These are phyloP conservation scores for Cytospora piceicola DNA, from an alignment of 2,329 filamentous ascomycete genomes.

Conservation along the genomic window DNA sequence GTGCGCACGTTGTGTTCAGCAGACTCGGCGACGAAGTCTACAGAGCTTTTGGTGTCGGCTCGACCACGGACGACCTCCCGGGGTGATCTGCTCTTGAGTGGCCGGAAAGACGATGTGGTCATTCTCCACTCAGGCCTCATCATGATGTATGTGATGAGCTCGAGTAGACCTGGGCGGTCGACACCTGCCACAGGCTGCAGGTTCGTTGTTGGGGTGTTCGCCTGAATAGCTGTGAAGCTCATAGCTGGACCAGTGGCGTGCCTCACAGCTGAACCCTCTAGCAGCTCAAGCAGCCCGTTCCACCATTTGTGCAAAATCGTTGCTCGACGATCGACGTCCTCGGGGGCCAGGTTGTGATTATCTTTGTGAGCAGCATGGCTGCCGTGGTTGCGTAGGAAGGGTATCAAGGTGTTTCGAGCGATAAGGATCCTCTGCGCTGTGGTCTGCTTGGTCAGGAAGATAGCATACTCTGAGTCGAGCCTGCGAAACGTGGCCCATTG, in stretches of 20 bases:
- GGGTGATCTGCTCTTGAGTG: slow-evolving; percentile 60
- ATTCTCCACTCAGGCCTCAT: slow-evolving; percentile 85
- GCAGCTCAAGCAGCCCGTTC: slow-evolving; percentile 78
- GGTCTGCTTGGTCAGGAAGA: slow-evolving; percentile 73
- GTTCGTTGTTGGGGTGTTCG: slow-evolving; percentile 48
- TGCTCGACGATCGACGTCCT: slow-evolving; percentile 80
- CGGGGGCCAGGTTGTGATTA: slow-evolving; percentile 62
- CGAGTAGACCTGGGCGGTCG: slow-evolving; percentile 80
- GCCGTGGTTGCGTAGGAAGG: slow-evolving; percentile 74
- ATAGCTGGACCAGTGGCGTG: slow-evolving; percentile 30
- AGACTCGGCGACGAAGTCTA: slow-evolving; percentile 66
- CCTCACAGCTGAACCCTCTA: slow-evolving; percentile 63
- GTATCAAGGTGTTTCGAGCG: slow-evolving; percentile 71
- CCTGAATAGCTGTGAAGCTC: slow-evolving; percentile 31
- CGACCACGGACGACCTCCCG: slow-evolving; percentile 50
- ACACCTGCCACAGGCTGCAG: slow-evolving; percentile 77
- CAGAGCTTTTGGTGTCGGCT: slow-evolving; percentile 67
- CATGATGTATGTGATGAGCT: slow-evolving; percentile 82
- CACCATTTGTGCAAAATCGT: slow-evolving; percentile 91
- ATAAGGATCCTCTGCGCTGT: slow-evolving; percentile 72
- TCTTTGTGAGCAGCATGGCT: slow-evolving; percentile 66
- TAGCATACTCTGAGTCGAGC: slow-evolving; percentile 52
- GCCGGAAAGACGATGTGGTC: slow-evolving; percentile 68
- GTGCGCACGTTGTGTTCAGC: slow-evolving; percentile 87
- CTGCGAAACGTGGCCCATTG: slow-evolving; percentile 60